Evolutionary conservation across 306 rosid genomes (phyloP).

Genomic region (Pterocarpus santalinus): DNA sequence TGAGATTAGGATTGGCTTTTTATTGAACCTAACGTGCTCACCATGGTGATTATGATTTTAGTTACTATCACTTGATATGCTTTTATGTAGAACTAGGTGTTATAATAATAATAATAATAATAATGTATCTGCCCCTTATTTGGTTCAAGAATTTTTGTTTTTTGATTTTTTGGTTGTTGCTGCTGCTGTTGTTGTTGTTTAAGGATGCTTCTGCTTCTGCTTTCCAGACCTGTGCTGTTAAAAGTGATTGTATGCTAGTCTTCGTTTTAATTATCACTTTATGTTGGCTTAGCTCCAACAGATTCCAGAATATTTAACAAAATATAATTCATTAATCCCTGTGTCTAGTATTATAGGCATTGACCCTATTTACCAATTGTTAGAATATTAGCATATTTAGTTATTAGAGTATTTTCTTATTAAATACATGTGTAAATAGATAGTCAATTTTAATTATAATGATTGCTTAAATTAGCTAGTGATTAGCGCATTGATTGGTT

Average conservation of each 20-base stretch:
- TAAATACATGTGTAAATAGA: neutral
- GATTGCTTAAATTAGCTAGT: neutral
- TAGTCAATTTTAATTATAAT: slow-evolving; percentile 1
- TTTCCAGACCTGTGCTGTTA: neutral
- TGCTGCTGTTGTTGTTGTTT: neutral
- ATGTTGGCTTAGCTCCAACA: slow-evolving; percentile 21
- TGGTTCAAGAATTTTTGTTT: neutral
- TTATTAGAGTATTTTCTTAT: neutral
- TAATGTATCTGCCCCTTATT: neutral
- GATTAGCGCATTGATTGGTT: too few relatives aligned
- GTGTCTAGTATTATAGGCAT: neutral
- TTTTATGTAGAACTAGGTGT: too few relatives aligned
- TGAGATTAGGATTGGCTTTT: too few relatives aligned
- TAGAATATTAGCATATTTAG: slow-evolving; percentile 12
- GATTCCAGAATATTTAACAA: slow-evolving; percentile 20
- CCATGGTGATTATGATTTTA: too few relatives aligned
- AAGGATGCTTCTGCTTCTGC: neutral
- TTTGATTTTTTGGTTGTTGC: too few relatives aligned
- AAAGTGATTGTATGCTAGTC: slow-evolving; percentile 15
- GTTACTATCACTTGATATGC: too few relatives aligned
- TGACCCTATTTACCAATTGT: neutral
- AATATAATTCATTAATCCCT: slow-evolving; percentile 3
- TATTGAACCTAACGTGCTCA: too few relatives aligned
- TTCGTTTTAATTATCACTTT: slow-evolving; percentile 39
- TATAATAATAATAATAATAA: neutral